Evolutionary conservation across 1,139 yeast genomes (phyloP), one percentile per base, ranked within the genome.

Genomic region (Taiozyma sp.): DNA sequence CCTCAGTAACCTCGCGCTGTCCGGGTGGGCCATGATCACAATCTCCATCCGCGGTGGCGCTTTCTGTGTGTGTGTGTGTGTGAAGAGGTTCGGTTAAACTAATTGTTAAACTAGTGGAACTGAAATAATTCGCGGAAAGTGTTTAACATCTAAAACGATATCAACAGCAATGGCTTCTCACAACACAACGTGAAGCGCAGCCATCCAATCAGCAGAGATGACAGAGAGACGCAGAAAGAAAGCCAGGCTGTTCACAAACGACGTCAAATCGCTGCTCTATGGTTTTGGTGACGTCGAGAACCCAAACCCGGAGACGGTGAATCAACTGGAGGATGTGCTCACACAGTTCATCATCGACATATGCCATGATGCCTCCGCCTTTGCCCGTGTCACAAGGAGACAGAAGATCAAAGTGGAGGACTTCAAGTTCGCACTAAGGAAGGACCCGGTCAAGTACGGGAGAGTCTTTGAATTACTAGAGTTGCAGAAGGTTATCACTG

Each of bases 241-340:
- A 56, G 62, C 70, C 67, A 77, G 63, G 62, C 68, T 81, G 21
- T 85, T 85, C 67, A 72, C 82, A 30, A 80, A 76, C 47, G 90
- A 85, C 60, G 82, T 87, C 32, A 86, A 85, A 58, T 81, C 89
- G 11, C 70, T 91, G 45, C 71, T 91, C 52, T 91, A 83, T 62
- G 91, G 97, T 0, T 82, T 84, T 64, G 98, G 98, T 1, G 98
- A 91, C 63, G 87, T 84, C 2, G 79, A 86, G 3, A 81, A 83
- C 45, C 95, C 96, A 3, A 74, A 83, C 34, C 85, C 85, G 35
- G 85, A 87, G 50, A 87, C 96, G 0, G 83, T 88, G 1, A 85
- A 83, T 51, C 81, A 88, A 6, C 67, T 91, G 24, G 98, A 91
- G 62, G 98, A 91, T 59, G 76, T 88, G n/a, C 76, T 91, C 16